phyloP scores from a whole-genome alignment of 1,284 basidiomycete genomes.

The Sporisorium exsertum region DNA sequence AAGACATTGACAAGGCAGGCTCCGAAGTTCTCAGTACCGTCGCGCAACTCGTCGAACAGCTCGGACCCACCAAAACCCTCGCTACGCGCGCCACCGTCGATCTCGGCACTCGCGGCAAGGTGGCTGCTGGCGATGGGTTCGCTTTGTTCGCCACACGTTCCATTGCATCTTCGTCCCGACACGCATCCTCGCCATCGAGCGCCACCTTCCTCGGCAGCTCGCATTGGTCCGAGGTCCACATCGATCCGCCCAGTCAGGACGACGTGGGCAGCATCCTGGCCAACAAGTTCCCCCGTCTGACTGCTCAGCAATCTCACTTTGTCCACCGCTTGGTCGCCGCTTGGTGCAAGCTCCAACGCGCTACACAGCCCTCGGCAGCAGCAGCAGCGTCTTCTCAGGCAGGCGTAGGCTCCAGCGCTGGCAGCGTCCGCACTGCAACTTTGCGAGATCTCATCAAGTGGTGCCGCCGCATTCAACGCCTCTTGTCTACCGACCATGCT shows the following conservation, averaged over 20 bases:
- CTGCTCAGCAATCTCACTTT: conserved; percentile 29
- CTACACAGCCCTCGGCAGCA: conserved; percentile 37
- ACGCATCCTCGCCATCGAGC: conserved; percentile 27
- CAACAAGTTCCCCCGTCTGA: conserved; percentile 43
- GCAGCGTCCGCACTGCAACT: conserved; percentile 71
- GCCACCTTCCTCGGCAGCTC: conserved; percentile 78
- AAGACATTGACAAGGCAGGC: conserved; percentile 81
- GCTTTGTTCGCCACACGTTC: conserved; percentile 70
- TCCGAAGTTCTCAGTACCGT: conserved; percentile 63
- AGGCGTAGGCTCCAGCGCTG: conserved; percentile 13
- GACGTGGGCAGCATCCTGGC: conserved; percentile 61
- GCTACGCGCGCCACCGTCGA: conserved; percentile 78
- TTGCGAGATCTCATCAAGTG: conserved; percentile 90
- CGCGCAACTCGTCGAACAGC: conserved; percentile 77
- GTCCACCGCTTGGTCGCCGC: conserved; percentile 52
- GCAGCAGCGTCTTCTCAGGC: conserved; percentile 25
- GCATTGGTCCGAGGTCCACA: conserved; percentile 64
- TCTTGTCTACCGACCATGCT: conserved; percentile 65
- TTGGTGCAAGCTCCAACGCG: conserved; percentile 53
- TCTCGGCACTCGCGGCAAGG: conserved; percentile 67
- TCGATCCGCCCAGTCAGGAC: conserved; percentile 41
- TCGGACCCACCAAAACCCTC: conserved; percentile 78
- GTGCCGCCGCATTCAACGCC: conserved; percentile 79
- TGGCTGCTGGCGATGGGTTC: conserved; percentile 70
- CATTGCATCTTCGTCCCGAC: conserved; percentile 66